Conservation (phyloP, 257 asterid genomes). For the Primulina eburnea region DNA sequence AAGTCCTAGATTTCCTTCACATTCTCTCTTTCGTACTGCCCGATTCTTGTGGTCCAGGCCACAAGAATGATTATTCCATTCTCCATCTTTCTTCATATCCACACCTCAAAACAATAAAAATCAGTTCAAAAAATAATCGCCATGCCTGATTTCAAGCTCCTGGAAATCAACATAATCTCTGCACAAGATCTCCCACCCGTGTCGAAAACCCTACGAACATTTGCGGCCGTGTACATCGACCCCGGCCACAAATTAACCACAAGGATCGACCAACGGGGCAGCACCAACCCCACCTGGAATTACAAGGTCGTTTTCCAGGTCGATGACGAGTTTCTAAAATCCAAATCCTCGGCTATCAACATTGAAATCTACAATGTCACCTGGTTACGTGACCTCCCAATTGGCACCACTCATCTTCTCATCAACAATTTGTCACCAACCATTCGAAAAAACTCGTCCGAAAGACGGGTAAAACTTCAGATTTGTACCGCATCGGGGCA, state of each 20-base stretch:
- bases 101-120: not conserved
- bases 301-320: conserved; percentile 52
- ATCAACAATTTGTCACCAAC: conserved; percentile 52
- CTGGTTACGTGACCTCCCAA: conserved; percentile 81
- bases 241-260: conserved; percentile 73
- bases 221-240: conserved; percentile 56
- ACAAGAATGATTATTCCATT: not conserved
- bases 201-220: conserved; percentile 41
- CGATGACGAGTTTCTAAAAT: conserved; percentile 44
- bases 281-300: conserved; percentile 80
- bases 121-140: not conserved
- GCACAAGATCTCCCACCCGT: conserved; percentile 82
- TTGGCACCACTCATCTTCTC: conserved; percentile 61
- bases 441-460: conserved; percentile 30
- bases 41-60: conserved; percentile 20
- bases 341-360: conserved; percentile 40
- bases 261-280: conserved; percentile 66
- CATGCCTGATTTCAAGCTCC: conserved; percentile 39
- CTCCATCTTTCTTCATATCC: not conserved
- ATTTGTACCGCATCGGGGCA: conserved; percentile 71
- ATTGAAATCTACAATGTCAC: conserved; percentile 78
- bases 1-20: not conserved
- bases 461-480: conserved; percentile 41
- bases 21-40: conserved; percentile 19
- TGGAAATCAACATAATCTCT: conserved; percentile 61